phyloP scores from a whole-genome alignment of 805 yeast species.

The Kregervanrija delftensis region DNA sequence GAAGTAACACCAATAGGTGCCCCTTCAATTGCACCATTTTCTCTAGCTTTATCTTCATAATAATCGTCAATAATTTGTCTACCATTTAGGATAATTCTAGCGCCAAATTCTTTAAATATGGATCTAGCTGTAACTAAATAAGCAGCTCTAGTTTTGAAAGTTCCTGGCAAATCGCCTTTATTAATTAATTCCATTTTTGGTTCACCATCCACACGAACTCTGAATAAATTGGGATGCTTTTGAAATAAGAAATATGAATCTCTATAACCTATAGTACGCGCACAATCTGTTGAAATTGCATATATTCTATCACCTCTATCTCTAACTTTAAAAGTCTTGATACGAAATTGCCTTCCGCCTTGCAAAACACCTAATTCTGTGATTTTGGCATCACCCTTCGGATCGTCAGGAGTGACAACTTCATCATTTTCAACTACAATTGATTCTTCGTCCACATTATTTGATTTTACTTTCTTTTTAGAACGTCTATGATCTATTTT shows the following conservation, averaged over 20 bases:
- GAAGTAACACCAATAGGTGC: constrained; percentile 29
- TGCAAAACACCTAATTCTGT: constrained; percentile 56
- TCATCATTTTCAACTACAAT: constrained; percentile 67
- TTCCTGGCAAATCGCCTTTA: constrained; percentile 75
- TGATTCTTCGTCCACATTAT: constrained; percentile 54
- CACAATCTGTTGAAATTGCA: constrained; percentile 95
- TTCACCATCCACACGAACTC: constrained; percentile 63
- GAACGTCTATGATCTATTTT: constrained; percentile 20
- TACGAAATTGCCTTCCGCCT: constrained; percentile 71
- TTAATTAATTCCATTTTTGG: constrained; percentile 81
- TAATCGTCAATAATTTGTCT: constrained; percentile 80
- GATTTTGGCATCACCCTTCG: constrained; percentile 71
- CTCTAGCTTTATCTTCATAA: constrained; percentile 57
- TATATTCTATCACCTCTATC: constrained; percentile 66
- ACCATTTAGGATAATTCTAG: constrained; percentile 75
- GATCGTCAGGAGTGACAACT: constrained; percentile 67
- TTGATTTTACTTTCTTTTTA: constrained; percentile 25
- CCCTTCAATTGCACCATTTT: constrained; percentile 61
- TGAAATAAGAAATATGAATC: constrained; percentile 88
- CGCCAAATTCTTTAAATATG: constrained; percentile 87
- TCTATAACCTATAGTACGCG: constrained; percentile 88
- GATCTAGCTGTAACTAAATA: constrained; percentile 88
- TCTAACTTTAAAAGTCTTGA: constrained; percentile 56
- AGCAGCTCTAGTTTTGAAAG: constrained; percentile 85
- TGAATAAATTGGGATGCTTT: constrained; percentile 70